Base-by-base conservation (phyloP, 331 rosid genomes). In the Dryas integrifolia region DNA sequence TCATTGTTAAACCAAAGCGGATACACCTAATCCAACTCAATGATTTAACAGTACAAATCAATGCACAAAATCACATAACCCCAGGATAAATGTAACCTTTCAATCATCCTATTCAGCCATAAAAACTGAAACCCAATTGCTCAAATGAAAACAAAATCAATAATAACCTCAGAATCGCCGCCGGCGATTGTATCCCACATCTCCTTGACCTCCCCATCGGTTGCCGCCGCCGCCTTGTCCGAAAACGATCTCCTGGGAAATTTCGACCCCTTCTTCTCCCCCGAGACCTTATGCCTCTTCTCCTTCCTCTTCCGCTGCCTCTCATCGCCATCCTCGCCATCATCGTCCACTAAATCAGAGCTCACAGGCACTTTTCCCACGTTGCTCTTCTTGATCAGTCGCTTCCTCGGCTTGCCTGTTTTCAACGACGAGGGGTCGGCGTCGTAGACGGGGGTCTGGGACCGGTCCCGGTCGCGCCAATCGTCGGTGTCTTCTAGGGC, bases 111-210 rank as follows among this genome's bases (percentile, higher is more conserved):
- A 30, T 30, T 30, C 3, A 30, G 35, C 35, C 15, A 9, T 46
- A 39, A 38, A 39, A 70, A 78, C 64, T 5, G 9, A 50, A 76
- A 47, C 21, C 72, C 65, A 50, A 53, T 52, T 50, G n/a, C 30
- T 14, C 39, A 40, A 14, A 35, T 9, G 5, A 38, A 10, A 3
- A 62, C 3, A 6, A 12, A 13, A 49, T 13, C 40, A 12, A 71
- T 21, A 38, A 16, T 39, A 45, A 94, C 99, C 96, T 95, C 99
- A 57, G 99, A 95, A 82, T 88, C 88, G 7, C 85, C 96, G 0
- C 92, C 96, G 8, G 96, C 97, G 79, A 95, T 83, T 12, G 93
- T 84, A 72, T 95, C 97, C 99, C 99, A 95, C 99, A 95, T 84
- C 86, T 95, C 99, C 73, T 87, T 86, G 73, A 95, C 99, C 78